phyloP scores from a whole-genome alignment of 2,329 filamentous ascomycete genomes.

The Sporothrix phasma region DNA sequence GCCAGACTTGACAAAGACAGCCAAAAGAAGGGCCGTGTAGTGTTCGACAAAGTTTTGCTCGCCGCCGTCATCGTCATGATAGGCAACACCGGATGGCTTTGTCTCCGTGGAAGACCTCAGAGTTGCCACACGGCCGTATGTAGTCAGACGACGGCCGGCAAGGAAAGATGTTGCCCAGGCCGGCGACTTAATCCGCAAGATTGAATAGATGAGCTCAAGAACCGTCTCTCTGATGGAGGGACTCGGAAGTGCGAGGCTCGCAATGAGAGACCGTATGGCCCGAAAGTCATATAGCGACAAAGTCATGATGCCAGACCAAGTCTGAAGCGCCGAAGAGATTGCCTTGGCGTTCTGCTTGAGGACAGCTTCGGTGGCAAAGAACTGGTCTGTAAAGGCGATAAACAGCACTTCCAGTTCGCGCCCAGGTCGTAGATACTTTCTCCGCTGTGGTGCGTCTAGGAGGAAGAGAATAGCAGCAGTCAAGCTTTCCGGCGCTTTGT shows the following conservation, averaged over 20 bases:
- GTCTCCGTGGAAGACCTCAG: conserved; percentile 51
- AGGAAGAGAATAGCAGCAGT: conserved; percentile 82
- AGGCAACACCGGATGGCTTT: conserved; percentile 30
- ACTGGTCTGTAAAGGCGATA: conserved; percentile 82
- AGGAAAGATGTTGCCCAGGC: conserved; percentile 94
- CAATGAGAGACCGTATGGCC: conserved; percentile 67
- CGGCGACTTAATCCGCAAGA: conserved; percentile 81
- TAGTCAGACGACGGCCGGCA: conserved; percentile 83
- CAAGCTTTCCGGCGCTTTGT: conserved; percentile 85
- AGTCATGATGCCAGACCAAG: conserved; percentile 85
- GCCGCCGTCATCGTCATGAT: conserved; percentile 55
- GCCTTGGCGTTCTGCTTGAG: conserved; percentile 84
- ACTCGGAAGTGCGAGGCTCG: conserved; percentile 51
- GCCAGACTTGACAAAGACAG: conserved; percentile 73
- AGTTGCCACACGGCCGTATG: conserved; percentile 88
- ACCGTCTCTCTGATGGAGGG: conserved; percentile 59
- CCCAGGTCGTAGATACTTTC: conserved; percentile 75
- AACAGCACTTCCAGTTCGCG: conserved; percentile 85
- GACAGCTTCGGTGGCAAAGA: conserved; percentile 46
- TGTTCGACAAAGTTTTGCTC: conserved; percentile 86
- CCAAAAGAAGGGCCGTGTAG: conserved; percentile 80
- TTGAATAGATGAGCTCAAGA: conserved; percentile 72
- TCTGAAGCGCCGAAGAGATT: conserved; percentile 83
- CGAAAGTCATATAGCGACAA: conserved; percentile 82
- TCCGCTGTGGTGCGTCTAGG: conserved; percentile 70